Conservation (phyloP, 768 basidiomycete genomes). For the Tylopilus rubrobrunneus region DNA sequence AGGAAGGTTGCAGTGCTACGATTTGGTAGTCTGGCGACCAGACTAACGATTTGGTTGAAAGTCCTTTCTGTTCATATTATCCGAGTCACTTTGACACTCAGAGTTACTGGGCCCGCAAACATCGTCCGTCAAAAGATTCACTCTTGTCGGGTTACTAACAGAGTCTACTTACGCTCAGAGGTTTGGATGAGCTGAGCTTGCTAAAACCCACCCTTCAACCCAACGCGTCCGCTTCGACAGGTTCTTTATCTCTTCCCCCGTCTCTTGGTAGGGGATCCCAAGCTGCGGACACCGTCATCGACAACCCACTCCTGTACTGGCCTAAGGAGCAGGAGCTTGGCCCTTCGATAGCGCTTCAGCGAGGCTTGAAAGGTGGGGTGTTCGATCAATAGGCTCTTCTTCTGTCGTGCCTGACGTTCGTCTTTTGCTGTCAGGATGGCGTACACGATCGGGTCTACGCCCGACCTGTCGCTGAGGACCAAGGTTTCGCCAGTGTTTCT, state of each 20-base stretch:
- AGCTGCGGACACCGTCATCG: slow-evolving; percentile 59
- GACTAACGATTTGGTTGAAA: too few relatives aligned
- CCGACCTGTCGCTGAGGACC: slow-evolving; percentile 60
- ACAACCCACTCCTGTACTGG: slow-evolving; percentile 57
- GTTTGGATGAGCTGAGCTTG: not conserved
- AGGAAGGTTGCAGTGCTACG: too few relatives aligned
- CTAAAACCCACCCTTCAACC: slow-evolving; percentile 15
- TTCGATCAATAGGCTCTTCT: slow-evolving; percentile 33
- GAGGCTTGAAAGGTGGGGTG: slow-evolving; percentile 39
- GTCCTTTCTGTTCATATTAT: too few relatives aligned
- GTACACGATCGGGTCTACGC: slow-evolving; percentile 62
- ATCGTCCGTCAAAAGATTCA: slow-evolving; percentile 1
- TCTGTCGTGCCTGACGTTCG: slow-evolving; percentile 34
- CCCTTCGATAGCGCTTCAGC: slow-evolving; percentile 41
- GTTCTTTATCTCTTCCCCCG: slow-evolving; percentile 43
- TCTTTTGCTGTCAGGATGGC: slow-evolving; percentile 44
- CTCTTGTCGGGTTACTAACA: not conserved
- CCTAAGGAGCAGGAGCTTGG: slow-evolving; percentile 51
- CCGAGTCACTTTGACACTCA: too few relatives aligned
- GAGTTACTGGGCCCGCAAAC: too few relatives aligned
- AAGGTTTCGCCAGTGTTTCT: slow-evolving; percentile 22
- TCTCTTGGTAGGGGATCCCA: slow-evolving; percentile 45
- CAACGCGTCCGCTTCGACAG: slow-evolving; percentile 27
- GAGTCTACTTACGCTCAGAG: slow-evolving; percentile 6
- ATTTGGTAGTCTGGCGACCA: too few relatives aligned